phyloP scores from a whole-genome alignment of 306 rosid genomes.

The Mucuna pruriens region DNA sequence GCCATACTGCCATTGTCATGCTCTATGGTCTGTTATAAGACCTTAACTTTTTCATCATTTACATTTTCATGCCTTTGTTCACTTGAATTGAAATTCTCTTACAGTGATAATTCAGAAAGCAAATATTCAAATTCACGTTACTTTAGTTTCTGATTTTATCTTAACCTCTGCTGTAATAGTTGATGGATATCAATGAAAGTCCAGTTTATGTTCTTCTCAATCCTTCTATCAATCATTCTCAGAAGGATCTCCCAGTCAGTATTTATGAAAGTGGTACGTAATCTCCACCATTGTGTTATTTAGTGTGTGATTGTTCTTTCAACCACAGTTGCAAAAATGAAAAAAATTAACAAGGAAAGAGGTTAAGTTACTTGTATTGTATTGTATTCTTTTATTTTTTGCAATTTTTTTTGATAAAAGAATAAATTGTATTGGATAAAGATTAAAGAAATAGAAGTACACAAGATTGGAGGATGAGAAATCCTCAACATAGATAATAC shows the following conservation, averaged over 20 bases:
- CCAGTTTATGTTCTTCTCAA: slow-evolving; percentile 94
- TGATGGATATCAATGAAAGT: slow-evolving; percentile 96
- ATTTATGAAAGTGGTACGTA: slow-evolving; percentile 86
- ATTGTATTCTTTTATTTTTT: slow-evolving; percentile 14
- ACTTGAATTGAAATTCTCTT: slow-evolving; percentile 34
- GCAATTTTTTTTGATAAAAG: background rate
- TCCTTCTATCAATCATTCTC: slow-evolving; percentile 85
- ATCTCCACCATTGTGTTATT: slow-evolving; percentile 25
- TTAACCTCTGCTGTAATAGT: slow-evolving; percentile 52
- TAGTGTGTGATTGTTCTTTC: slow-evolving; percentile 30
- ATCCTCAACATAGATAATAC: background rate
- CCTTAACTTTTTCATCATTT: slow-evolving; percentile 11
- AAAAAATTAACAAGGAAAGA: background rate
- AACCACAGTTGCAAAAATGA: slow-evolving; percentile 8
- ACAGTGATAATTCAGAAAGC: background rate
- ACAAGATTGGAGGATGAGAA: background rate
- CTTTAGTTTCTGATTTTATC: slow-evolving; percentile 34
- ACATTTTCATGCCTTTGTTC: slow-evolving; percentile 12
- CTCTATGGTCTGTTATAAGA: background rate
- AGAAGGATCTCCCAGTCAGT: slow-evolving; percentile 92
- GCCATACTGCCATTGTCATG: background rate
- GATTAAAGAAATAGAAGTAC: slow-evolving; percentile 5
- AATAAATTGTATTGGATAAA: slow-evolving; percentile 6
- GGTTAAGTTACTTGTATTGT: background rate
- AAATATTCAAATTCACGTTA: slow-evolving; percentile 2